Base-by-base conservation (phyloP, 257 asterid genomes). In the Solanum verrucosum region DNA sequence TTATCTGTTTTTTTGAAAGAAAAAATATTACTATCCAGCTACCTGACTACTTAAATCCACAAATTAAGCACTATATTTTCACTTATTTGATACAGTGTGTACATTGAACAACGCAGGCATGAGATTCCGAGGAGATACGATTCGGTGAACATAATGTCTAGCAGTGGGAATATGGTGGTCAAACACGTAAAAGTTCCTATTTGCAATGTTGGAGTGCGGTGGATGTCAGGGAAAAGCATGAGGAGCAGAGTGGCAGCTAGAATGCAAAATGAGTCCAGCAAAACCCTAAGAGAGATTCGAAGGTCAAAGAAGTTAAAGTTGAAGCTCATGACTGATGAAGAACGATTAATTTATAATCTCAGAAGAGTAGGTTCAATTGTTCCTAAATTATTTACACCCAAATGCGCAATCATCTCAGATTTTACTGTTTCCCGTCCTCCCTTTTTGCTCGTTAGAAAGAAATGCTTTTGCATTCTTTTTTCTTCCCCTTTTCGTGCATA, bases 241-340 rank as follows among this genome's bases (percentile, higher is more conserved):
- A 92, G 99, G 91, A 96, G 99, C 93, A 97, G 92, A 91, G 99
- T 97, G 90, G 99, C 96, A 95, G 88, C 67, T n/a, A 91, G 96
- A 84, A 93, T 94, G 95, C 92, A 89, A 29, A 93, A 95, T 88
- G 99, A 97, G 92, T 93, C 98, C 20, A 96, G 97, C 35, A 97
- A 96, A 90, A 92, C 95, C 73, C 91, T 94, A 34, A 93, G 98
- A 89, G 99, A 97, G 91, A 91, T 93, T 73, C 93, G 99, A 31
- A 92, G 99, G 92, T 98, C 99, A 5, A 92, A 92, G 87, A 95
- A 94, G 85, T 83, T 94, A 90, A 88, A 88, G 87, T 92, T 91
- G 94, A 94, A 93, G 83, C 88, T 97, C 92, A 97, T 97, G 99
- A 97, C 99, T 20, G 98, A 94, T 59, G 98, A 95, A 90, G 98